Evolutionary conservation across 345 rosid genomes (phyloP), one percentile per base, ranked within the genome.

Genomic region (Pistacia integerrima): DNA sequence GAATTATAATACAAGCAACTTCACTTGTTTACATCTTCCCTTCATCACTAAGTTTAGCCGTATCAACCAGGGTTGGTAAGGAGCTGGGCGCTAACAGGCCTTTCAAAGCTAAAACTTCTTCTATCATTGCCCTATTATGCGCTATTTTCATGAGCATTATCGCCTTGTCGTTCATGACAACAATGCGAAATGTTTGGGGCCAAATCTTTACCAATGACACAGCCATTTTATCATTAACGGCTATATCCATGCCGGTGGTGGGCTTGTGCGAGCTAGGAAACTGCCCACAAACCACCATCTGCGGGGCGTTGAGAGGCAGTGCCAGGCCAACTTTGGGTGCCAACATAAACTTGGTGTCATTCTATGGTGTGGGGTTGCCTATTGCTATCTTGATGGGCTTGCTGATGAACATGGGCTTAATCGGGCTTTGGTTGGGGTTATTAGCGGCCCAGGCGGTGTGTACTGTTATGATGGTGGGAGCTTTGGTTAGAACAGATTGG

Each of bases 231-330:
- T 52, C 87, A 5, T 66, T 90, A 57, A 88, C 89, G 0, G 80
- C 89, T 0, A 56, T 67, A 10, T 82, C 84, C 1, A 70, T 90
- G 83, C 91, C 89, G 6, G 77, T 88, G 66, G 86, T 76, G 56
- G 91, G 89, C 59, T 48, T 90, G 1, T 86, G 89, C 36, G 93
- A 90, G 87, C 70, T 90, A 2, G 89, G 90, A 17, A 86, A 88
- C 84, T 83, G 83, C 81, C 90, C 87, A 5, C 93, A 90, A 74
- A 88, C 91, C 67, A 83, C 87, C 33, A 89, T 81, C 7, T 88
- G 93, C 9, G 87, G 91, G 14, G 89, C 79, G 13, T 4, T 90
- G 25, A 80, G 91, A 72, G 91, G 89, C 67, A 84, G 88, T 25
- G 90, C 90, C 7, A 67, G 91, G 78, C 91, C 93, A 5, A 67